These are phyloP conservation scores for Cryphonectria naterciae DNA, from an alignment of 2,329 filamentous ascomycete genomes.

Conservation along the genomic window DNA sequence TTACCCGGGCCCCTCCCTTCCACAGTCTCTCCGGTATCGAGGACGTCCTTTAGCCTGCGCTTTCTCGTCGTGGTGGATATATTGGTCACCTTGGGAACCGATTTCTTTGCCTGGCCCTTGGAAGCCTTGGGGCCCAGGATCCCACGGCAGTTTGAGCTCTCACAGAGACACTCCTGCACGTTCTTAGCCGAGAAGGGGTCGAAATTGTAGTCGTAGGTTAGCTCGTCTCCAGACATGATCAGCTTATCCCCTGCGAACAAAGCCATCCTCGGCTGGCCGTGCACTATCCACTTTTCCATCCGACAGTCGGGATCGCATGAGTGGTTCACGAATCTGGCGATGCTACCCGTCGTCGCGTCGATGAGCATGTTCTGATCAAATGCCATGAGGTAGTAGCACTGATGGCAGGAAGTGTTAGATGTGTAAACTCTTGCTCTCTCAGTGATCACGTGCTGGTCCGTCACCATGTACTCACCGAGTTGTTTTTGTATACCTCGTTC, in stretches of 20 bases:
- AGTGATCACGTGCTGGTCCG: too few relatives aligned
- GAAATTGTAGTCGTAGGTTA: constrained; percentile 90
- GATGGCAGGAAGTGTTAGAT: constrained; percentile 3
- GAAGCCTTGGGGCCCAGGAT: constrained; percentile 61
- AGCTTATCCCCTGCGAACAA: constrained; percentile 91
- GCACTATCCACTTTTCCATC: constrained; percentile 98
- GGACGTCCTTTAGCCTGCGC: too few relatives aligned
- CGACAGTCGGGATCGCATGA: constrained; percentile 95
- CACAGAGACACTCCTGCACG: constrained; percentile 68
- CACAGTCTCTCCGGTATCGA: too few relatives aligned
- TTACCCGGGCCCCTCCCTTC: too few relatives aligned
- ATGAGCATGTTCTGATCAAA: constrained; percentile 99
- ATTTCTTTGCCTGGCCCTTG: constrained; percentile 51
- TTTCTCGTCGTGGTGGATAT: too few relatives aligned
- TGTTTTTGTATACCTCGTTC: constrained; percentile 91
- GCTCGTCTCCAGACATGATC: constrained; percentile 92
- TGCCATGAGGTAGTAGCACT: constrained; percentile 99
- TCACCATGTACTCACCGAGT: constrained; percentile 69
- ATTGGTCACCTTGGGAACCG: too few relatives aligned
- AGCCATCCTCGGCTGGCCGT: constrained; percentile 92
- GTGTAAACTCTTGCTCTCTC: too few relatives aligned
- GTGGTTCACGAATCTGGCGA: constrained; percentile 97
- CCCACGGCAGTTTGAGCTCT: constrained; percentile 65
- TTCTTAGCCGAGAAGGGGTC: constrained; percentile 72
- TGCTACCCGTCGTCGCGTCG: constrained; percentile 92